These are phyloP conservation scores for Combretum micranthum DNA, from an alignment of 345 rosid genomes.

Conservation along the genomic window DNA sequence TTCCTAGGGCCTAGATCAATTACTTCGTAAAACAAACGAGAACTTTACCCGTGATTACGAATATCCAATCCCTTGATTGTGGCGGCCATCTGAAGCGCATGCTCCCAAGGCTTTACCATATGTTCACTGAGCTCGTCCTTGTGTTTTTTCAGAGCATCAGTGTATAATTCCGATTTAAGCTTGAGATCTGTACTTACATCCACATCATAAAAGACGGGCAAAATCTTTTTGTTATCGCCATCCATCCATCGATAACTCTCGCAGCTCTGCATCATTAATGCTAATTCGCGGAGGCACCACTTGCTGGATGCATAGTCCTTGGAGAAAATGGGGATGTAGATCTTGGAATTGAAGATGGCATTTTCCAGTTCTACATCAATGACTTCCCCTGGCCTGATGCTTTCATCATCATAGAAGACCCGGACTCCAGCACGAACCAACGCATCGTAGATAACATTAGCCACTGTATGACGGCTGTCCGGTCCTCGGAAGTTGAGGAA, in stretches of 20 bases:
- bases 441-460: not conserved
- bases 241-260: not conserved
- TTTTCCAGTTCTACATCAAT: not conserved
- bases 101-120: too few species aligned
- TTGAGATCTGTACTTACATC: too few species aligned
- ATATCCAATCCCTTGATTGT: not conserved
- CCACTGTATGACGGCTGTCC: not conserved
- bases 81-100: not conserved
- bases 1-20: not conserved
- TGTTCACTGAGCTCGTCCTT: too few species aligned
- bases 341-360: not conserved
- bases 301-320: not conserved
- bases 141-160: too few species aligned
- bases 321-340: slow-evolving; percentile 3
- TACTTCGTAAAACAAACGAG: not conserved
- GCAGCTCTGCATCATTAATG: not conserved
- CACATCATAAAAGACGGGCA: slow-evolving; percentile 3
- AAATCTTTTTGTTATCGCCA: not conserved
- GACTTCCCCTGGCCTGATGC: not conserved
- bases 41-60: not conserved
- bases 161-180: too few species aligned
- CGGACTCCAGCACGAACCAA: not conserved
- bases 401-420: not conserved
- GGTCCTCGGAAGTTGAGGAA: not conserved
- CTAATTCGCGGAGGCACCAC: slow-evolving; percentile 3